A percentile compares a stretch with the other conserved stretches of the same genome.
These are phyloP conservation scores for Atractiella rhizophila DNA, from an alignment of 768 basidiomycete genomes.

Conservation along the genomic window DNA sequence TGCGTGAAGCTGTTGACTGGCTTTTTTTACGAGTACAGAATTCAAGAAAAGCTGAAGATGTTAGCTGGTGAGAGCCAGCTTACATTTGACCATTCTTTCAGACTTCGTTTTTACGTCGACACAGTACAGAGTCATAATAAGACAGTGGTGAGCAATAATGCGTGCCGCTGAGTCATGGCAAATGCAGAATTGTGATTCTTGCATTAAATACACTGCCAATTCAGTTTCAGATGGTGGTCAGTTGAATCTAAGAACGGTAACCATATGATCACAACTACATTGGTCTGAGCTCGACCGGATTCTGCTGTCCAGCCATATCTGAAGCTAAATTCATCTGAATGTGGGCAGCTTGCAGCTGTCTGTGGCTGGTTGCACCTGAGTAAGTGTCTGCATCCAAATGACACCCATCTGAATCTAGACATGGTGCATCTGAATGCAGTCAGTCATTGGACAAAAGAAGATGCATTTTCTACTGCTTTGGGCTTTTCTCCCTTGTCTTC, in stretches of 20 bases:
- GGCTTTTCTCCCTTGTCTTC: not conserved
- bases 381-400: not conserved
- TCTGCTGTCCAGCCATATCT: not conserved
- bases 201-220: too few relatives aligned
- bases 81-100: too few relatives aligned
- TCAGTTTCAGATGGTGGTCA: too few relatives aligned
- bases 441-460: not conserved
- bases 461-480: not conserved
- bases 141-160: not conserved
- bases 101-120: too few relatives aligned
- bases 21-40: conserved; percentile 80
- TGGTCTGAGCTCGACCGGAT: not conserved
- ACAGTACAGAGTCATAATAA: too few relatives aligned
- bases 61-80: too few relatives aligned
- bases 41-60: too few relatives aligned
- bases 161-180: not conserved
- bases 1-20: conserved; percentile 79
- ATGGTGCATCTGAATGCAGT: not conserved
- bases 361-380: not conserved
- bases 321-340: not conserved
- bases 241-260: too few relatives aligned
- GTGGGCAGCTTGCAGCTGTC: not conserved
- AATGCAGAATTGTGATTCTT: not conserved
- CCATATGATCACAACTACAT: too few relatives aligned
- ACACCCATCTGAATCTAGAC: not conserved